Evolutionary conservation across 768 basidiomycete genomes (phyloP), one percentile per base, ranked within the genome.

Genomic region (Amanita inopinata): DNA sequence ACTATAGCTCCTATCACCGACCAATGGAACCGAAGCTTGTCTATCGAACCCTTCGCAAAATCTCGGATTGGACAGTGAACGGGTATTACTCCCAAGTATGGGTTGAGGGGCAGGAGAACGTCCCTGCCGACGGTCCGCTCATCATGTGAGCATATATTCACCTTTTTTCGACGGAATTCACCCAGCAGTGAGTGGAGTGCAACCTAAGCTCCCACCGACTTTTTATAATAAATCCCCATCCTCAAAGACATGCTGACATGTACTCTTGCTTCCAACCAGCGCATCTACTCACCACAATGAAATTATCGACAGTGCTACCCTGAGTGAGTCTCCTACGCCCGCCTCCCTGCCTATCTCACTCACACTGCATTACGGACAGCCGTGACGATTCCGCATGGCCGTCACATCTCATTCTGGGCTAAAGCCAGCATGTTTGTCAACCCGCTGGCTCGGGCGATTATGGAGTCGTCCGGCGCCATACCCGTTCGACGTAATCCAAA

Each of bases 401-500:
- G 90, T n/a, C n/a, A n/a, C n/a, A n/a, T n/a, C n/a, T n/a, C 48
- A 81, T 82, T 37, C 64, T 98, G 40, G 87, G 96, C 59, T 89
- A 86, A 55, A 82, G 84, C 83, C 17, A 73, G 77, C 35, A 67
- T 99, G 33, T 98, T 94, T 59, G 73, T 65, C 12, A 83, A 96
- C 57, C 88, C 88, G 2, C 59, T 78, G 7, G 65, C 83, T 44
- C 71, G 73, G 19, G 80, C 77, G 49, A 73, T 98, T 46, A 70
- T 98, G 6, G 74, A 75, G 40, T 84, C 85, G 47, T 85, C 94
- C 2, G 93, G 96, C n/a, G 96, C 96, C 60, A 93, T 99, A 50
- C 92, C 94, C 17, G 94, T 98, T 25, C 93, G 96, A 61, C 78
- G 96, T 47, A 92, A 88, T 65, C 87, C 76, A 47, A 90, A 89